Conservation (phyloP, 768 basidiomycete species). For the Termitomyces sp. region DNA sequence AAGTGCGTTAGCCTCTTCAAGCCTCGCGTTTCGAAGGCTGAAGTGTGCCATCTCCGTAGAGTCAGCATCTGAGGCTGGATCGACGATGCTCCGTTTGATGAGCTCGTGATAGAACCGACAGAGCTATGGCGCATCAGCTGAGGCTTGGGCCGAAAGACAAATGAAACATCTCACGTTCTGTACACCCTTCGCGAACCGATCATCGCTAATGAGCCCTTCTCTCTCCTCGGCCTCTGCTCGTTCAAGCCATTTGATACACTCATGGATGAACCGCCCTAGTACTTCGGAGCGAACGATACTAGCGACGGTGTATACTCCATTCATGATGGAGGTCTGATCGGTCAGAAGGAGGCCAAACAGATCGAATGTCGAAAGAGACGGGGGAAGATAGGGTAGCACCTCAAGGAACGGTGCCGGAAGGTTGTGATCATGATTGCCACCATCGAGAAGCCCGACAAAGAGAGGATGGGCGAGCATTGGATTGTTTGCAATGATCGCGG, state of each 20-base stretch:
- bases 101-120: constrained; percentile 74
- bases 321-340: constrained; percentile 44
- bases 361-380: constrained; percentile 69
- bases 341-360: constrained; percentile 63
- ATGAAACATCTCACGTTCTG: constrained; percentile 48
- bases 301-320: constrained; percentile 50
- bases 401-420: constrained; percentile 52
- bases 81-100: constrained; percentile 60
- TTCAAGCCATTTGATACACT: constrained; percentile 65
- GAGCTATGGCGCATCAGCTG: constrained; percentile 35
- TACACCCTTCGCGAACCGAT: constrained; percentile 66
- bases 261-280: constrained; percentile 67
- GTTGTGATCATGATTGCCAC: constrained; percentile 25
- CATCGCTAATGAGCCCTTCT: constrained; percentile 64
- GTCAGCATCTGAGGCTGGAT: constrained; percentile 58
- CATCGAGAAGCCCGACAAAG: constrained; percentile 49
- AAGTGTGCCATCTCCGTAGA: constrained; percentile 77
- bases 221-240: constrained; percentile 62
- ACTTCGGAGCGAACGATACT: constrained; percentile 60
- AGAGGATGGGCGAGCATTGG: constrained; percentile 66
- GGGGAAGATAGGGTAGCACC: constrained; percentile 59
- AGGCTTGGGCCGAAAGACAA: not conserved
- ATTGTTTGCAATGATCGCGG: constrained; percentile 61
- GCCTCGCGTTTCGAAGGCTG: constrained; percentile 60
- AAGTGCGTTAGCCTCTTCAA: constrained; percentile 71